Conservation (phyloP, 345 rosid genomes). For the Syzygium jambos region DNA sequence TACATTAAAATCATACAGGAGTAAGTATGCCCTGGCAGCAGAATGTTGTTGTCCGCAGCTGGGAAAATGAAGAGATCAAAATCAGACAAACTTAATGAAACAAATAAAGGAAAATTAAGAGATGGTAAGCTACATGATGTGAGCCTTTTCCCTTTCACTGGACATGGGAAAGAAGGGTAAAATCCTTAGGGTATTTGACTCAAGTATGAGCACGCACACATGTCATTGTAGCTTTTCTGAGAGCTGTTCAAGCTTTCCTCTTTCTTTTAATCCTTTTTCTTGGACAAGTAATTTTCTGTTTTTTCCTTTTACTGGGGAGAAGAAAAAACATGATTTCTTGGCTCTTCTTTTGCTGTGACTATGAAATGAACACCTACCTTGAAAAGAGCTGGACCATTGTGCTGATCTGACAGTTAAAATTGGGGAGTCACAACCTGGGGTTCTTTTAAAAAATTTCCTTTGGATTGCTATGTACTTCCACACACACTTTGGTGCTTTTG, state of each 20-base stretch:
- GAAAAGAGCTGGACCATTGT: neutral
- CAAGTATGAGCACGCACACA: neutral
- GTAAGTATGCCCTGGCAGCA: neutral
- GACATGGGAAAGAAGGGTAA: neutral
- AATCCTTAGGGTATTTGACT: neutral
- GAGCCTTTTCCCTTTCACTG: neutral
- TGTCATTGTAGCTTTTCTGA: neutral
- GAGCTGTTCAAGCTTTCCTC: neutral
- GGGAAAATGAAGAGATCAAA: neutral
- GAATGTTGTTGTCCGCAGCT: neutral
- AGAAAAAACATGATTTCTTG: neutral
- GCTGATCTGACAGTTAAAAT: neutral
- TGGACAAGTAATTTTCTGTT: neutral
- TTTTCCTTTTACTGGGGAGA: neutral
- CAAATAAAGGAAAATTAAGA: neutral
- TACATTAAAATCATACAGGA: accelerated
- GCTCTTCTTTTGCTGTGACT: neutral
- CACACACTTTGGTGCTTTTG: neutral
- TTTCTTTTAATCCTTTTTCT: neutral
- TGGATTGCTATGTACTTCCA: neutral
- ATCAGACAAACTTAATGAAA: neutral
- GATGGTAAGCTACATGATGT: neutral
- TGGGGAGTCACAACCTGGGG: neutral
- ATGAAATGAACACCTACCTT: neutral
- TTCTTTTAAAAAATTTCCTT: neutral